Conservation (phyloP, 2,329 filamentous ascomycete genomes). For the Venturia pyrina region DNA sequence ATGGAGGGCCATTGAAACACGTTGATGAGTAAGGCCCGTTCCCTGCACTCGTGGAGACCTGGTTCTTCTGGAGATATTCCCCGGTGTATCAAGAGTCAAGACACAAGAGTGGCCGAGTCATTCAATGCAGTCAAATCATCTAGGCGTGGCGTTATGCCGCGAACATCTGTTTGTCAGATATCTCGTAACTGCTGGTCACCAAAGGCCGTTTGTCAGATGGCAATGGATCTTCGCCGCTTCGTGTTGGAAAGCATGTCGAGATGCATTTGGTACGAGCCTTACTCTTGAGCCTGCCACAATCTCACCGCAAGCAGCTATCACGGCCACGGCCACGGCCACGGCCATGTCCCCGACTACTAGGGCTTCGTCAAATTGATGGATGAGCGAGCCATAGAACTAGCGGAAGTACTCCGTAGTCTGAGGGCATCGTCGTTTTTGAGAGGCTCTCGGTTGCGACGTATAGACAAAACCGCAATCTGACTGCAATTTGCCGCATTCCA, state of each 20-base stretch:
- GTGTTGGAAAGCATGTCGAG: too few species aligned
- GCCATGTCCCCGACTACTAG: neutral
- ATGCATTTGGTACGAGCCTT: too few species aligned
- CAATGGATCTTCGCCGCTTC: too few species aligned
- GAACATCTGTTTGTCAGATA: neutral
- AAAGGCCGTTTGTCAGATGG: too few species aligned
- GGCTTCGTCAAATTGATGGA: neutral
- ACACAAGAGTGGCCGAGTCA: neutral
- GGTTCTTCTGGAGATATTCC: neutral
- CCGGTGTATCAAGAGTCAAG: neutral
- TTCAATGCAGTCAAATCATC: neutral
- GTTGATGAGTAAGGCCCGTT: neutral
- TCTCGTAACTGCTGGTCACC: too few species aligned
- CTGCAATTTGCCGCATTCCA: neutral
- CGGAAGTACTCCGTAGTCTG: too few species aligned
- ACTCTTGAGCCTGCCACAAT: neutral
- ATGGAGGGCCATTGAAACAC: neutral
- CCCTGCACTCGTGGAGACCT: neutral
- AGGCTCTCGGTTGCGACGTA: neutral
- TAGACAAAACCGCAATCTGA: neutral
- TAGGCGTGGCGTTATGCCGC: neutral
- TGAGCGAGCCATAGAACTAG: too few species aligned
- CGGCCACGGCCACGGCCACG: neutral
- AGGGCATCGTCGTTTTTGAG: neutral
- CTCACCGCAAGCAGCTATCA: neutral